Percentiles rank a stretch among this genome's conserved stretches.
phyloP scores from a whole-genome alignment of 1,284 basidiomycete genomes.

The Cutaneotrichosporon sp. region DNA sequence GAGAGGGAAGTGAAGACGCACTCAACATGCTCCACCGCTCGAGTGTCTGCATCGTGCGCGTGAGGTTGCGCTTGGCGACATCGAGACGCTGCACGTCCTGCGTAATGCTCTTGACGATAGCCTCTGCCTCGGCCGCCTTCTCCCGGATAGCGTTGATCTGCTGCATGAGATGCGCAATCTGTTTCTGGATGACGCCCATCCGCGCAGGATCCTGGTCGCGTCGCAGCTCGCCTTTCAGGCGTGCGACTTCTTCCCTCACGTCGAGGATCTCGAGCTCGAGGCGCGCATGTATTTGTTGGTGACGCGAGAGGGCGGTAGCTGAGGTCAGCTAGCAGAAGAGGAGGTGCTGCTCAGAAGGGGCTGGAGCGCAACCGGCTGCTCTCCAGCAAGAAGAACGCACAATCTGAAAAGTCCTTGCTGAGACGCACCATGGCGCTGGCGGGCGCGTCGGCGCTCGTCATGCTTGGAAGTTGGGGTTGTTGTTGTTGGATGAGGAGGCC shows the following conservation, averaged over 20 bases:
- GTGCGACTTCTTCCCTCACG: slow-evolving; percentile 63
- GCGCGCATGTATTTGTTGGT: slow-evolving; percentile 45
- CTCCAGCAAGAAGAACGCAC: slow-evolving; percentile 14
- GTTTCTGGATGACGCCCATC: slow-evolving; percentile 85
- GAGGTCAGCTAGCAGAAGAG: neutral
- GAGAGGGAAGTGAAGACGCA: slow-evolving; percentile 52
- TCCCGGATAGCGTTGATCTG: slow-evolving; percentile 93
- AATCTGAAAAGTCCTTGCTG: slow-evolving; percentile 20
- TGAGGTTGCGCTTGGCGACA: slow-evolving; percentile 88
- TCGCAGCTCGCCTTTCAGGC: slow-evolving; percentile 65
- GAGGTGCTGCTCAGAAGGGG: neutral
- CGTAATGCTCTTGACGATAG: slow-evolving; percentile 91
- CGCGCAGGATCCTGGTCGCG: slow-evolving; percentile 75
- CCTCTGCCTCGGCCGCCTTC: slow-evolving; percentile 93
- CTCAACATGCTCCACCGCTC: slow-evolving; percentile 93
- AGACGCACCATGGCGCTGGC: slow-evolving; percentile 24
- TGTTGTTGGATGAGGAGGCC: neutral
- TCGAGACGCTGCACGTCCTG: slow-evolving; percentile 95
- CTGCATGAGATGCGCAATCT: slow-evolving; percentile 90
- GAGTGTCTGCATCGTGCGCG: slow-evolving; percentile 82
- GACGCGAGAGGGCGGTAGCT: slow-evolving; percentile 40
- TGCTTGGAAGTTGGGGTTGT: neutral
- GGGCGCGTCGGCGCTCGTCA: slow-evolving; percentile 4
- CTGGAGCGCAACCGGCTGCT: neutral
- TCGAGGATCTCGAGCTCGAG: slow-evolving; percentile 49